Evolutionary conservation across 495 filamentous ascomycete species (phyloP).

Genomic region (Penicillium silybi): DNA sequence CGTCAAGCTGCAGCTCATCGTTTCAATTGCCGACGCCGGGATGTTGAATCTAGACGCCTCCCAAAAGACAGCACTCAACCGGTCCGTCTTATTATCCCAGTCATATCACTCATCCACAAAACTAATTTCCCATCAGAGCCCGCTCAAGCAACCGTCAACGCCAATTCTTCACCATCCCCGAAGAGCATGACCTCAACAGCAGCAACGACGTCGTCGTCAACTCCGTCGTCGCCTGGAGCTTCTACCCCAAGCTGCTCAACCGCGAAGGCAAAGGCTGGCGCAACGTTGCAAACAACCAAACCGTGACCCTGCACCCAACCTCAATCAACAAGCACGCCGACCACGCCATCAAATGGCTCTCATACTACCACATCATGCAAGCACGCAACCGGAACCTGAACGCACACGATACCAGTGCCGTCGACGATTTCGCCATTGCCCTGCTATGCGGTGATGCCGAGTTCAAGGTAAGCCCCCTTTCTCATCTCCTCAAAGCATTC

Average conservation of each 20-base stretch:
- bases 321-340: slow-evolving; percentile 76
- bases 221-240: slow-evolving; percentile 83
- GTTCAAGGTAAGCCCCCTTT: slow-evolving; percentile 53
- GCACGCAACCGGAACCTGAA: slow-evolving; percentile 74
- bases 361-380: slow-evolving; percentile 96
- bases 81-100: slow-evolving; percentile 22
- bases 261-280: slow-evolving; percentile 87
- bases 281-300: slow-evolving; percentile 86
- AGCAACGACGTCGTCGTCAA: slow-evolving; percentile 71
- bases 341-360: slow-evolving; percentile 66
- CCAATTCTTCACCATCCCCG: slow-evolving; percentile 75
- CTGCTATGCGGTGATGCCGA: slow-evolving; percentile 83
- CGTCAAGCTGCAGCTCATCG: slow-evolving; percentile 82
- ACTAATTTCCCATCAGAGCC: slow-evolving; percentile 25
- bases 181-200: slow-evolving; percentile 66
- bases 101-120: slow-evolving; percentile 19
- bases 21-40: slow-evolving; percentile 75
- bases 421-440: slow-evolving; percentile 75
- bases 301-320: slow-evolving; percentile 74
- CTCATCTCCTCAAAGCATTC: not conserved
- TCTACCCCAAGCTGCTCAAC: slow-evolving; percentile 88
- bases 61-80: slow-evolving; percentile 64
- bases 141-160: slow-evolving; percentile 58
- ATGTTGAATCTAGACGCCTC: slow-evolving; percentile 66
- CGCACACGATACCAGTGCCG: slow-evolving; percentile 82